Conservation (phyloP, 208 protist genomes). For the Trypanosomatidae sp. region DNA sequence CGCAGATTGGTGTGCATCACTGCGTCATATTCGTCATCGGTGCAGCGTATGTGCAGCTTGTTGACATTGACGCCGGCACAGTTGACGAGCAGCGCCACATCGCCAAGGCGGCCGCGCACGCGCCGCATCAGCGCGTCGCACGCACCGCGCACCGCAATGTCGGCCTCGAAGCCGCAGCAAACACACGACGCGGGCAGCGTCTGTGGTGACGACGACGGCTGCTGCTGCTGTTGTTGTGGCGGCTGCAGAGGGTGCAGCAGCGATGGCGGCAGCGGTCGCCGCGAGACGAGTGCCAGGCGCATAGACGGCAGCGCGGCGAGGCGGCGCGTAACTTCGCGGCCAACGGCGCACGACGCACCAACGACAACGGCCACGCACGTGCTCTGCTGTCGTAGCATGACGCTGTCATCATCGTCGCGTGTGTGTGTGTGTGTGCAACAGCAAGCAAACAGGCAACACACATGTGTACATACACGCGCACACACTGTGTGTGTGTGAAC, state of each 20-base stretch:
- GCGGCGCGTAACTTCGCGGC: slow-evolving; percentile 21
- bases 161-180: slow-evolving; percentile 27
- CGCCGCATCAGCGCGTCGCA: slow-evolving; percentile 41
- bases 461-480: too few species aligned
- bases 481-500: too few species aligned
- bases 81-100: slow-evolving; percentile 61
- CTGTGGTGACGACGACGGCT: too few species aligned
- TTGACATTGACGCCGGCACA: slow-evolving; percentile 67
- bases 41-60: slow-evolving; percentile 55
- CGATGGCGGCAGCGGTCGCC: slow-evolving; percentile 10
- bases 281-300: slow-evolving; percentile 52
- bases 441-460: too few species aligned
- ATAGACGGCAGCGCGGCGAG: slow-evolving; percentile 32
- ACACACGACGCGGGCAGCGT: too few species aligned
- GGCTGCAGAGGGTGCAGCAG: too few species aligned
- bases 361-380: slow-evolving; percentile 57
- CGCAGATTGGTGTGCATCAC: slow-evolving; percentile 72
- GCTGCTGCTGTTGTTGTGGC: too few species aligned
- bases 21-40: slow-evolving; percentile 44
- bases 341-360: slow-evolving; percentile 57
- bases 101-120: slow-evolving; percentile 22
- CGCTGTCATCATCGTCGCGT: too few species aligned
- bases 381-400: slow-evolving; percentile 37
- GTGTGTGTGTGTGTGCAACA: too few species aligned
- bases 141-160: slow-evolving; percentile 21